These are phyloP conservation scores for Leucosporidium creatinivorum DNA, from an alignment of 768 basidiomycete species.

Conservation along the genomic window DNA sequence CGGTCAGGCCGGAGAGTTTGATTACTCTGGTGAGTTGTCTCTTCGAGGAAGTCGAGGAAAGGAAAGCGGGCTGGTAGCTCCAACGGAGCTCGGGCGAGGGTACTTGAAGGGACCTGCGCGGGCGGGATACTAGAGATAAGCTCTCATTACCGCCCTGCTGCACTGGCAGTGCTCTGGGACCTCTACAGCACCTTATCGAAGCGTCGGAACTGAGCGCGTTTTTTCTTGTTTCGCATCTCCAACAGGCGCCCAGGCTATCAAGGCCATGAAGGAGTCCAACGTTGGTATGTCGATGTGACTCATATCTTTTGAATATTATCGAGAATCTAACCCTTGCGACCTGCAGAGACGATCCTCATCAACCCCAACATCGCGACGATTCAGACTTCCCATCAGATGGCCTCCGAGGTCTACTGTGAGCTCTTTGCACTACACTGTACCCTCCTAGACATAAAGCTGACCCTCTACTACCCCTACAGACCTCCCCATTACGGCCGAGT, in stretches of 20 bases:
- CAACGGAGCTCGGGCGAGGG: background rate
- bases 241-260: constrained; percentile 84
- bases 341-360: constrained; percentile 59
- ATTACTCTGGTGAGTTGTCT: constrained; percentile 65
- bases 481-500: constrained; percentile 89
- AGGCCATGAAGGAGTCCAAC: constrained; percentile 92
- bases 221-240: background rate
- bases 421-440: background rate
- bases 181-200: background rate
- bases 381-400: constrained; percentile 97
- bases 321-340: background rate
- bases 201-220: background rate
- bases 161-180: background rate
- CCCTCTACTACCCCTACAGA: constrained; percentile 39
- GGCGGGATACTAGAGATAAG: constrained; percentile 5
- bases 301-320: background rate
- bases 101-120: background rate
- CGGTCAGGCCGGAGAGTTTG: constrained; percentile 98
- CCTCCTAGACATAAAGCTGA: background rate
- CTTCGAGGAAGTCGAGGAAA: background rate
- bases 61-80: constrained; percentile 2
- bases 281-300: constrained; percentile 42
- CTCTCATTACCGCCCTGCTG: background rate
- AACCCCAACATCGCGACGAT: constrained; percentile 97
- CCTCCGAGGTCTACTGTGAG: constrained; percentile 80